Evolutionary conservation across 805 yeast genomes (phyloP), one percentile per base, ranked within the genome.

Genomic region (Peterozyma toletana): DNA sequence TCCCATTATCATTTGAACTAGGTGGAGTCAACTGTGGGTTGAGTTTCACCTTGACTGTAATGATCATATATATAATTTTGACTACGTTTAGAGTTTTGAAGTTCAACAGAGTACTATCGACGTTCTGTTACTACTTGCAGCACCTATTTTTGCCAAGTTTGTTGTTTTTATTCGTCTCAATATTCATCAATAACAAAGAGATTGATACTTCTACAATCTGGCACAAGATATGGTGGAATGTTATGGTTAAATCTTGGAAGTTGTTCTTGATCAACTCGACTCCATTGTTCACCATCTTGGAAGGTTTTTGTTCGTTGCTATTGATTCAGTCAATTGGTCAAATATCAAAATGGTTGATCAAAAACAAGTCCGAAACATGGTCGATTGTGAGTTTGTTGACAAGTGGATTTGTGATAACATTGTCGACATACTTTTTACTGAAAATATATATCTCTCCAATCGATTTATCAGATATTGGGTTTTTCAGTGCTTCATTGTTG

Each of bases 271-370:
- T 79, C 41, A 86, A 89, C 57, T 78, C 96, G 5, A 93, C 99
- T 0, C 93, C 96, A 1, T 68, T 86, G 38, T 91, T 93, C 62
- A 86, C 96, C 0, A 71, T 89, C 15, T 66, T 90, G 42, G 99
- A 93, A 64, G 99, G 99, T 1, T 82, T 93, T 53, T 95, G 96
- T 62, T 80, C 96, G 1, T 74, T 93, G 21, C 69, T 93, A 45
- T 81, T 88, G n/a, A 88, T 93, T 48, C 99, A 93, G 65, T 86
- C 96, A 11, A 74, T 86, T 36, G 96, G 98, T 9, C 89, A 89
- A 54, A 79, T 86, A 9, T 73, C 86, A 42, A 73, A 76, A 48
- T 83, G 90, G 83, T 66, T 87, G 38, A 77, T 81, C 17, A 59
- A 60, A 43, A 55, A 71, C 45, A 78, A 76, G 50, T 78, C 88